phyloP scores from a whole-genome alignment of 805 yeast species.

The Saccharomyces kudriavzevii region DNA sequence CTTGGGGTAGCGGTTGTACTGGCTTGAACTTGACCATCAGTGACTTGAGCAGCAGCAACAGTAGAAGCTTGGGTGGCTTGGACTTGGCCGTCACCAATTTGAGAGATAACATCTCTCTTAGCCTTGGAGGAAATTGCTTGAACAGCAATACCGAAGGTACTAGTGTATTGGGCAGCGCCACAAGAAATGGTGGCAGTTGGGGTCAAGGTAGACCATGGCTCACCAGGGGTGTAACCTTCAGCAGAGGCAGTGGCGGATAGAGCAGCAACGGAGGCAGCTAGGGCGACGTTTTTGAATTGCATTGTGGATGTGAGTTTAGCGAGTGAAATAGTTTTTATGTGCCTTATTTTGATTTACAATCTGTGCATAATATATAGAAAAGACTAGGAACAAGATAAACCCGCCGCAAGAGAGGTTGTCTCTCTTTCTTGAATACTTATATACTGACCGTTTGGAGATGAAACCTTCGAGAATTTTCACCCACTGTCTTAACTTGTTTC shows the following conservation, averaged over 20 bases:
- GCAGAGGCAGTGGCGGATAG: slow-evolving; percentile 13
- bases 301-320: slow-evolving; percentile 7
- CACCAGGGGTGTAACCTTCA: slow-evolving; percentile 15
- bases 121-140: slow-evolving; percentile 37
- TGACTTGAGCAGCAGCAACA: slow-evolving; percentile 27
- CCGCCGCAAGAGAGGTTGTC: neutral
- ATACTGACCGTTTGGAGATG: neutral
- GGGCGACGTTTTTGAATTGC: slow-evolving; percentile 20
- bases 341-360: neutral
- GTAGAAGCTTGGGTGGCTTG: slow-evolving; percentile 7
- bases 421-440: neutral
- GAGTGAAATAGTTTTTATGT: neutral
- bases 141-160: slow-evolving; percentile 63
- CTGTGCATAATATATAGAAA: neutral
- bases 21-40: slow-evolving; percentile 50
- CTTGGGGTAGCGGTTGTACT: slow-evolving; percentile 13
- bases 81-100: slow-evolving; percentile 56
- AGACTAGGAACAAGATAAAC: neutral
- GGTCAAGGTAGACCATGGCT: slow-evolving; percentile 60
- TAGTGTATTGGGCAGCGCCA: slow-evolving; percentile 48
- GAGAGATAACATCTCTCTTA: slow-evolving; percentile 41
- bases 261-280: slow-evolving; percentile 16
- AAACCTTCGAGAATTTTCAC: neutral
- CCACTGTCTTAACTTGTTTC: neutral
- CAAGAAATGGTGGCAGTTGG: slow-evolving; percentile 49